Evolutionary conservation across 2,329 filamentous ascomycete species (phyloP).

Genomic region (Botryotinia convoluta): DNA sequence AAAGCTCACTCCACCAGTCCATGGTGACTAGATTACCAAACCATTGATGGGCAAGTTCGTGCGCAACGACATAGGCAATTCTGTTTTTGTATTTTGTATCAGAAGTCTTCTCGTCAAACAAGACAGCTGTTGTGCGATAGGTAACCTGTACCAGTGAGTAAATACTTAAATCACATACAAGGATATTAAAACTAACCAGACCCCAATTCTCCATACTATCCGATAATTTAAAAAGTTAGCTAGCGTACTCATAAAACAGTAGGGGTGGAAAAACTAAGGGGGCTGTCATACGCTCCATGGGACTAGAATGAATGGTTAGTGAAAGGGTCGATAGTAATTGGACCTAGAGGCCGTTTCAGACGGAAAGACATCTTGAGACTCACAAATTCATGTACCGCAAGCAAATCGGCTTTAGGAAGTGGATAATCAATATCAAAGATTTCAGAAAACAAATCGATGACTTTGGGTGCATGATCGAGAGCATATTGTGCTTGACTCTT

Average conservation of each 20-base stretch:
- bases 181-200: slow-evolving; percentile 74
- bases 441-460: slow-evolving; percentile 95
- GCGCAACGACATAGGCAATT: slow-evolving; percentile 95
- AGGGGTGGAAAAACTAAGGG: not conserved
- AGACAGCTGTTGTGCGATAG: slow-evolving; percentile 88
- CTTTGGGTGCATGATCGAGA: slow-evolving; percentile 84
- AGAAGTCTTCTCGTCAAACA: slow-evolving; percentile 93
- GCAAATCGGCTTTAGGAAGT: slow-evolving; percentile 83
- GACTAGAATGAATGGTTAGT: slow-evolving; percentile 50
- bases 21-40: slow-evolving; percentile 94
- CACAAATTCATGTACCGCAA: slow-evolving; percentile 90
- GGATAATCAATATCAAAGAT: slow-evolving; percentile 92
- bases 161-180: not conserved
- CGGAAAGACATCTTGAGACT: slow-evolving; percentile 36
- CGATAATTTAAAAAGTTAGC: not conserved
- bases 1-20: slow-evolving; percentile 95
- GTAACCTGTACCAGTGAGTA: slow-evolving; percentile 57
- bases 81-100: slow-evolving; percentile 89
- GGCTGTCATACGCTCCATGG: slow-evolving; percentile 62
- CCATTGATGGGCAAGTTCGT: slow-evolving; percentile 96
- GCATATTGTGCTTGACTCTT: slow-evolving; percentile 90
- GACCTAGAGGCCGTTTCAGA: not conserved
- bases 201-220: slow-evolving; percentile 69
- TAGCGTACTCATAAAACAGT: not conserved
- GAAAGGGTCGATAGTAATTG: not conserved